phyloP scores from a whole-genome alignment of 495 filamentous ascomycete species.

The Aspergillus bridgeri region DNA sequence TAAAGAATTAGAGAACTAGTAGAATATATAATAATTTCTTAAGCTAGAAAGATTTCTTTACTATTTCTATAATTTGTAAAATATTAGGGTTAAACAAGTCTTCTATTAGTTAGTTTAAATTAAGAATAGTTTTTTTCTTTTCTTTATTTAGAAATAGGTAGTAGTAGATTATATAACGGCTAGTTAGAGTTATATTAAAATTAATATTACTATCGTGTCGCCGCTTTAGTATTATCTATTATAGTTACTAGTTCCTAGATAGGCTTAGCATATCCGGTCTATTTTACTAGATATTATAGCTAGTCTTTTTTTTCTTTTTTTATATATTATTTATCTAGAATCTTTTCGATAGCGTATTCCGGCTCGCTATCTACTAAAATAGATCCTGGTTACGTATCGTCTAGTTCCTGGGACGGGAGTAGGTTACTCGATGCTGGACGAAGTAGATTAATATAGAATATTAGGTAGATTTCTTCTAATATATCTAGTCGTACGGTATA shows the following conservation, averaged over 20 bases:
- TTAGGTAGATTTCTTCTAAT: background rate
- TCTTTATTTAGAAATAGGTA: no score
- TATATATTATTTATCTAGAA: background rate
- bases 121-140: no score
- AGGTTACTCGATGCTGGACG: background rate
- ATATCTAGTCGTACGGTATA: background rate
- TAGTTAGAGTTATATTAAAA: no score
- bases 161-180: no score
- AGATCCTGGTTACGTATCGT: background rate
- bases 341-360: background rate
- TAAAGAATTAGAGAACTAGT: no score
- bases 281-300: background rate
- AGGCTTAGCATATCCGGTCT: background rate
- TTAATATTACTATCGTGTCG: background rate
- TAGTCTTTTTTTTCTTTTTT: background rate
- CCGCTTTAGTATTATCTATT: background rate
- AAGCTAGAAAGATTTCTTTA: no score
- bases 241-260: background rate
- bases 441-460: no score
- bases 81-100: no score
- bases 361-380: no score
- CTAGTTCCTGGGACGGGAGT: background rate
- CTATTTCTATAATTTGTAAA: no score
- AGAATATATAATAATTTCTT: no score
- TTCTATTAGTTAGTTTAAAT: no score